phyloP scores from a whole-genome alignment of 352 stramenopile genomes.

The Saprolegnia diclina region DNA sequence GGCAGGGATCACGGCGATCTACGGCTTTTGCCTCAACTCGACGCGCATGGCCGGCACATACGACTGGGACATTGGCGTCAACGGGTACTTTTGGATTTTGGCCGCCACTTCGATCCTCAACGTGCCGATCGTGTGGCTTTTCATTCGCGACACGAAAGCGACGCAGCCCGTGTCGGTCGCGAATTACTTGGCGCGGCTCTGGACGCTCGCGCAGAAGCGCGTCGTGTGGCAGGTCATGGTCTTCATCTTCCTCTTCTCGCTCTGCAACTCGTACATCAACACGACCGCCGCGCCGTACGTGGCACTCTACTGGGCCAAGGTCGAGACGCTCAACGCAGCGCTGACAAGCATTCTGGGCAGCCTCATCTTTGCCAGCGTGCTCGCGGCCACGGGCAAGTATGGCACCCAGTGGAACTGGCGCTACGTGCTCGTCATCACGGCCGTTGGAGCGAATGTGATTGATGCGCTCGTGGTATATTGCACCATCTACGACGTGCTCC shows the following conservation, averaged over 20 bases:
- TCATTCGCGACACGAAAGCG: conserved; percentile 10
- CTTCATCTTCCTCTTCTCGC: conserved; percentile 26
- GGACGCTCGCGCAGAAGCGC: conserved; percentile 1
- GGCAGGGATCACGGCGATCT: conserved; percentile 32
- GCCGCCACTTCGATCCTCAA: conserved; percentile 9
- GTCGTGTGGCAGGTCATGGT: conserved; percentile 25
- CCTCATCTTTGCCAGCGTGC: conserved; percentile 46
- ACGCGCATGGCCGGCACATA: not conserved
- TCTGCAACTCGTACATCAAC: conserved; percentile 25
- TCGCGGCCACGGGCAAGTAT: conserved; percentile 35
- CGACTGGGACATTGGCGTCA: conserved; percentile 4
- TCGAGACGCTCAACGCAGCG: conserved; percentile 44
- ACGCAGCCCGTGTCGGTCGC: not conserved
- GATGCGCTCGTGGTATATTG: conserved; percentile 42
- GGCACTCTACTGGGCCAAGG: conserved; percentile 49
- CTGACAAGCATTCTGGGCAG: conserved; percentile 48
- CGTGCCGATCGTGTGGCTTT: not conserved
- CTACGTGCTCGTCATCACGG: not conserved
- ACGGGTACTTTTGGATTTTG: conserved; percentile 3
- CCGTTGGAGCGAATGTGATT: conserved; percentile 16
- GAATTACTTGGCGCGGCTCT: not conserved
- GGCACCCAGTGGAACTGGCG: conserved; percentile 17
- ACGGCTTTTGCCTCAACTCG: conserved; percentile 40
- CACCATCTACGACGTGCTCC: conserved; percentile 49
- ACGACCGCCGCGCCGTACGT: conserved; percentile 49